Percentiles rank a stretch among this genome's conserved stretches.
Evolutionary conservation across 2,329 filamentous ascomycete genomes (phyloP).

Genomic region (Sclerotinia borealis): DNA sequence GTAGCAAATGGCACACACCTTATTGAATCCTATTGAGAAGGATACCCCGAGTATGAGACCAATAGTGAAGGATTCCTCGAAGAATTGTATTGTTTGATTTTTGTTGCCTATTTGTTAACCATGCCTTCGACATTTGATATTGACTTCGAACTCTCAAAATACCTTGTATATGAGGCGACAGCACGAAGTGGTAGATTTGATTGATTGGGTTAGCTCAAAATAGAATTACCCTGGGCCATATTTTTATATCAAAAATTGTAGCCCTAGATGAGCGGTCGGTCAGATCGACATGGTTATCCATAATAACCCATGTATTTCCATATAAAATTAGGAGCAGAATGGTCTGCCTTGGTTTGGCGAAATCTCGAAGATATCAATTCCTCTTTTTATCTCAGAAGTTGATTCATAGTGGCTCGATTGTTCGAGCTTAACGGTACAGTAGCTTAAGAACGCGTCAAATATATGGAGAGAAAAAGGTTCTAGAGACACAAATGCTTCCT

Average conservation of each 20-base stretch:
- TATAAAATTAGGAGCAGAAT: neutral
- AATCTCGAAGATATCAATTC: neutral
- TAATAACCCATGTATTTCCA: neutral
- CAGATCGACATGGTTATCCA: neutral
- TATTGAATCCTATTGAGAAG: neutral
- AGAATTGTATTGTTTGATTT: neutral
- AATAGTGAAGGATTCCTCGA: neutral
- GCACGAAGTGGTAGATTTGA: neutral
- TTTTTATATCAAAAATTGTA: neutral
- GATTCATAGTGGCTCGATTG: neutral
- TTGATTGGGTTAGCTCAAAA: neutral
- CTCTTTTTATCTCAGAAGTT: neutral
- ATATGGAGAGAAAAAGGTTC: conserved; percentile 1
- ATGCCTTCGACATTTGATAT: neutral
- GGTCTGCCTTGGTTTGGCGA: neutral
- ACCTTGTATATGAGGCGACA: neutral
- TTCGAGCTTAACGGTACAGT: too few species aligned
- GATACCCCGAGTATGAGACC: neutral
- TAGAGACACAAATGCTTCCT: neutral
- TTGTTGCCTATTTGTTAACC: neutral
- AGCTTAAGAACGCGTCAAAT: neutral
- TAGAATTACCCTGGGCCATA: neutral
- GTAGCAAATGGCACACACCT: neutral
- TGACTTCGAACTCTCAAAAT: neutral
- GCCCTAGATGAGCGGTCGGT: neutral